A percentile compares a stretch with the other conserved stretches of the same genome.
Conservation (phyloP, 805 yeast species). For the Spencermartinsiella europaea region DNA sequence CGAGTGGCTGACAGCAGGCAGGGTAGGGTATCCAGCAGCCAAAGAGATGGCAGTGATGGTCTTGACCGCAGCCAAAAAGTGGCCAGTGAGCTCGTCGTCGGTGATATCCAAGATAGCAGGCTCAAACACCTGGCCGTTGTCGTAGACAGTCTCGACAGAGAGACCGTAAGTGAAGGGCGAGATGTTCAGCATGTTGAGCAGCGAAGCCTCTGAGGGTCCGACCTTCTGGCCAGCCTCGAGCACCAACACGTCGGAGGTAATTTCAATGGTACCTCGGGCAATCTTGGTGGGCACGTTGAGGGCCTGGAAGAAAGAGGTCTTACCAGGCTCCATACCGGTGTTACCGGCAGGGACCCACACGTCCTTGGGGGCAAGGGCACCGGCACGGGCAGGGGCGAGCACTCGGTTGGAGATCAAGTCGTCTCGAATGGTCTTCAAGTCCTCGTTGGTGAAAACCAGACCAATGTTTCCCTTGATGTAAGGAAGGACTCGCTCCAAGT, state of each 20-base stretch:
- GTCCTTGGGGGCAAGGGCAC: slow-evolving; percentile 98
- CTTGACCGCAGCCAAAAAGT: slow-evolving; percentile 88
- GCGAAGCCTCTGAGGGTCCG: slow-evolving; percentile 98
- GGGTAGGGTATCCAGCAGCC: slow-evolving; percentile 98
- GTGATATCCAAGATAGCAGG: slow-evolving; percentile 95
- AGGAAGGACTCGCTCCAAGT: slow-evolving; percentile 91
- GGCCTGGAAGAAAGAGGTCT: slow-evolving; percentile 99
- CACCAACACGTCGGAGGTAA: slow-evolving; percentile 94
- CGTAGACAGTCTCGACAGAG: slow-evolving; percentile 94
- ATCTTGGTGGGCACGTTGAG: slow-evolving; percentile 99
- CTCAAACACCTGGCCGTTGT: slow-evolving; percentile 98
- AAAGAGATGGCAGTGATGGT: slow-evolving; percentile 93
- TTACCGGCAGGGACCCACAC: slow-evolving; percentile 98
- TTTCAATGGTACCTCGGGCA: slow-evolving; percentile 99
- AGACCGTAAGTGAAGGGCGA: slow-evolving; percentile 99
- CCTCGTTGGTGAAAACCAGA: slow-evolving; percentile 97
- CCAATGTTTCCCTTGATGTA: slow-evolving; percentile 98
- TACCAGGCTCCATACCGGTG: slow-evolving; percentile 99
- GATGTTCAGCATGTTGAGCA: slow-evolving; percentile 98
- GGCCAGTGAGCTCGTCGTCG: slow-evolving; percentile 89
- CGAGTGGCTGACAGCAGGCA: slow-evolving; percentile 99
- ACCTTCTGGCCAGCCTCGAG: slow-evolving; percentile 81
- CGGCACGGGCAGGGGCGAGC: slow-evolving; percentile 99
- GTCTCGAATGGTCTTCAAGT: slow-evolving; percentile 90
- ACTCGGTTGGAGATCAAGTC: slow-evolving; percentile 85